A percentile compares a stretch with the other conserved stretches of the same genome.
These are phyloP conservation scores for Paraphoma sp. DNA, from an alignment of 2,329 filamentous ascomycete species.

Conservation along the genomic window DNA sequence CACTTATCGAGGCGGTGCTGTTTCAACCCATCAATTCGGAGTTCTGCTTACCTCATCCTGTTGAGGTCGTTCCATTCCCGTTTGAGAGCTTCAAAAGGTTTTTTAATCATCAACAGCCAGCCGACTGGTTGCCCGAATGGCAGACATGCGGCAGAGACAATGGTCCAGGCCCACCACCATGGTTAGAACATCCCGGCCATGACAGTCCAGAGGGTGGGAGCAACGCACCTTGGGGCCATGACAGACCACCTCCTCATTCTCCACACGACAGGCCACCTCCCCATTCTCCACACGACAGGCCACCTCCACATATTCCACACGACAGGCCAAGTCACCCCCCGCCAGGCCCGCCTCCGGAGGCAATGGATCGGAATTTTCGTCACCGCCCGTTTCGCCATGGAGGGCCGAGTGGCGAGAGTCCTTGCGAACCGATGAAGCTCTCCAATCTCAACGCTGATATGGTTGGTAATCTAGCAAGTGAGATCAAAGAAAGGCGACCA, in stretches of 20 bases:
- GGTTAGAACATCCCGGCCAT: constrained; percentile 8
- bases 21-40: constrained; percentile 24
- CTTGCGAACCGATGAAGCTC: constrained; percentile 17
- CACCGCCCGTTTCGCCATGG: constrained; percentile 4
- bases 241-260: not conserved
- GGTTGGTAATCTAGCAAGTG: not conserved
- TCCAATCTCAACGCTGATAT: constrained; percentile 20
- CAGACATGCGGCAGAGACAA: constrained; percentile 12
- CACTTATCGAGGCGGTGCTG: constrained; percentile 18
- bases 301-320: not conserved
- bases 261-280: not conserved
- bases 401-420: not conserved
- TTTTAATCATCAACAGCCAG: constrained; percentile 10
- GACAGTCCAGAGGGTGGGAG: not conserved
- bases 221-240: not conserved
- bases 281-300: not conserved
- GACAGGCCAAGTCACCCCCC: not conserved
- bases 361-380: not conserved
- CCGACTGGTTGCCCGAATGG: constrained; percentile 18
- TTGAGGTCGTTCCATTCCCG: constrained; percentile 17
- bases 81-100: constrained; percentile 19
- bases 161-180: constrained; percentile 16
- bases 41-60: constrained; percentile 21
- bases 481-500: constrained; percentile 9
- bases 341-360: not conserved